Evolutionary conservation across 371 early-diverging fungal species (phyloP), one percentile per base, ranked within the genome.

Genomic region (Rhizopus microsporus): DNA sequence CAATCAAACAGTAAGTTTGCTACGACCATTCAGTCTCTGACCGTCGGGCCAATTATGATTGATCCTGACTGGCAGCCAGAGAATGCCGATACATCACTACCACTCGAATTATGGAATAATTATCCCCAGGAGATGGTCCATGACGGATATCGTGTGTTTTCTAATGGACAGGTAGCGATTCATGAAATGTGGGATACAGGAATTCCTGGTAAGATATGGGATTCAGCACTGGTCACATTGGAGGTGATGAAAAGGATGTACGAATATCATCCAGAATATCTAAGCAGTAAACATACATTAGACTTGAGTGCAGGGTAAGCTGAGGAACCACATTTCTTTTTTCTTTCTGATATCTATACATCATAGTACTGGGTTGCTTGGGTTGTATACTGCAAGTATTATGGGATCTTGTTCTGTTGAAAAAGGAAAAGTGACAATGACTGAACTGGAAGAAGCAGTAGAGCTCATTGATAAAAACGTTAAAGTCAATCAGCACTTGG

Each of bases 191-290:
- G 83, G 81, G 82, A 84, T 58, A 72, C 72, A 4, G 75, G 79
- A 12, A 81, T 86, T 23, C 84, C 84, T 3, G 86, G 84, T 8
- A 84, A 83, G 47, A 77, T 83, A n/a, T 86, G 86, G 86, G 84
- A 86, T 54, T 86, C 86, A 4, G 86, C 86, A 0, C 63, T 84
- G 42, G 78, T 78, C 0, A 69, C 80, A 69, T 58, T 77, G 16
- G 71, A 75, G 13, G 61, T 82, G 7, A 65, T 86, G 29, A 67
- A 77, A 29, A 59, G 53, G 0, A 59, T 63, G 31, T 57, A 70
- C 31, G 7, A 46, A 1, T 17, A 68, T 6, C 64, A 72, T 17
- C 63, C 65, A 17, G 47, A 73, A 29, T 54, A 74, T 7, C 56
- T 84, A 33, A 51, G 69, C 12, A 67, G 64, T 2, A 77, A 78